phyloP scores from a whole-genome alignment of 164 flowering plant genomes.

The Vitis amurensis region DNA sequence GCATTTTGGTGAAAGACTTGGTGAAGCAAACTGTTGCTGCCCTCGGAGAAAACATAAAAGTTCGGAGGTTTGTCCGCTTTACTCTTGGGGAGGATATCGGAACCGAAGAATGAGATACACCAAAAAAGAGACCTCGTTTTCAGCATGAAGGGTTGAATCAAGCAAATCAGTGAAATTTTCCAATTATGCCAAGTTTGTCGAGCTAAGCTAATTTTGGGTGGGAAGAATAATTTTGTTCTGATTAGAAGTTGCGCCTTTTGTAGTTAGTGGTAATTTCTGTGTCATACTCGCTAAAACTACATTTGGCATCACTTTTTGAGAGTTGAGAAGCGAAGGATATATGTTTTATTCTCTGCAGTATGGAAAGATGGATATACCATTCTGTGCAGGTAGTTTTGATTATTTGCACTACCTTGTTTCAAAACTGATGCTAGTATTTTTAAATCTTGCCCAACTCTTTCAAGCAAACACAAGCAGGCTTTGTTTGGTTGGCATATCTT shows the following conservation, averaged over 20 bases:
- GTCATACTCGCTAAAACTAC: neutral
- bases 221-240: neutral
- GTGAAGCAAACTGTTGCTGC: slow-evolving; percentile 95
- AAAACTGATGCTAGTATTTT: no score
- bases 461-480: no score
- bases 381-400: slow-evolving; percentile 4
- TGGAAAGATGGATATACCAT: neutral
- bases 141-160: neutral
- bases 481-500: no score
- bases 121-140: neutral
- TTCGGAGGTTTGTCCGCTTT: slow-evolving; percentile 76
- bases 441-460: no score
- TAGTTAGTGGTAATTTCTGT: neutral
- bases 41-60: slow-evolving; percentile 89
- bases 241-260: neutral
- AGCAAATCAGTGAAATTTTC: neutral
- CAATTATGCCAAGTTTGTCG: neutral
- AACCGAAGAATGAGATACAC: slow-evolving; percentile 24
- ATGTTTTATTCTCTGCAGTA: neutral
- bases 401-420: neutral
- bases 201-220: slow-evolving; percentile 1
- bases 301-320: slow-evolving; percentile 4
- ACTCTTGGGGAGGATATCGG: slow-evolving; percentile 74
- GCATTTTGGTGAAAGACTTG: slow-evolving; percentile 78
- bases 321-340: neutral